phyloP scores from a whole-genome alignment of 352 stramenopile species.

The Pythium volutum region DNA sequence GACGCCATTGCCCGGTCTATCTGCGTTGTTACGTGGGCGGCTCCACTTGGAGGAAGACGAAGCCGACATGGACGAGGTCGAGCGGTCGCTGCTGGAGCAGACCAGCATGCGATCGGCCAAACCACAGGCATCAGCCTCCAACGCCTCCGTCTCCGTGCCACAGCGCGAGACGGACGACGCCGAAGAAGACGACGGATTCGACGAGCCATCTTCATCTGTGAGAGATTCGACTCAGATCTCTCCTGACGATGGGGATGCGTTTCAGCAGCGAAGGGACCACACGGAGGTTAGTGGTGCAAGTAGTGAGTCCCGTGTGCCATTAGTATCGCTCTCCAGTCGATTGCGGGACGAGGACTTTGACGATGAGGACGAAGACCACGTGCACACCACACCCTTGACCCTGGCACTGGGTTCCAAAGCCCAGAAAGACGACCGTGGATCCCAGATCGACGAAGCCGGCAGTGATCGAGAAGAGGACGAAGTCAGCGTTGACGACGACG shows the following conservation, averaged over 20 bases:
- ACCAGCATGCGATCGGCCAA: constrained; percentile 20
- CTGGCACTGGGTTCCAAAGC: too few species aligned
- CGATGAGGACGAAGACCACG: neutral
- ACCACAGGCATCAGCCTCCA: too few species aligned
- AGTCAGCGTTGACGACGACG: constrained; percentile 8
- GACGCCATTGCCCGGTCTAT: constrained; percentile 13
- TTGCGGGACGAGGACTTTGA: neutral
- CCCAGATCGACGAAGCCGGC: neutral
- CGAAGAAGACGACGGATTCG: constrained; percentile 21
- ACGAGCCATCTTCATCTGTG: constrained; percentile 10
- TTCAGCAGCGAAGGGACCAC: neutral
- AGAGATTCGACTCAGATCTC: constrained; percentile 3
- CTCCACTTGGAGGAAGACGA: constrained; percentile 10
- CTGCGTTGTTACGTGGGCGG: neutral
- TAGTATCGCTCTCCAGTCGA: too few species aligned
- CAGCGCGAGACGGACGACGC: neutral
- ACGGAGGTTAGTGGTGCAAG: neutral
- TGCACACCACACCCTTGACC: too few species aligned
- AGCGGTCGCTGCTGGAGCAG: constrained; percentile 22
- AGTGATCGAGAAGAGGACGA: constrained; percentile 6
- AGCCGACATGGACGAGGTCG: constrained; percentile 29
- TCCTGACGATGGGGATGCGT: constrained; percentile 1
- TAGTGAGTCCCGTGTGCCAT: too few species aligned
- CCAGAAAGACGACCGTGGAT: neutral
- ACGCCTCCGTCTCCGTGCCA: neutral